Percentiles rank a stretch among this genome's conserved stretches.
These are phyloP conservation scores for Draba incana DNA, from an alignment of 345 rosid species.

Conservation along the genomic window DNA sequence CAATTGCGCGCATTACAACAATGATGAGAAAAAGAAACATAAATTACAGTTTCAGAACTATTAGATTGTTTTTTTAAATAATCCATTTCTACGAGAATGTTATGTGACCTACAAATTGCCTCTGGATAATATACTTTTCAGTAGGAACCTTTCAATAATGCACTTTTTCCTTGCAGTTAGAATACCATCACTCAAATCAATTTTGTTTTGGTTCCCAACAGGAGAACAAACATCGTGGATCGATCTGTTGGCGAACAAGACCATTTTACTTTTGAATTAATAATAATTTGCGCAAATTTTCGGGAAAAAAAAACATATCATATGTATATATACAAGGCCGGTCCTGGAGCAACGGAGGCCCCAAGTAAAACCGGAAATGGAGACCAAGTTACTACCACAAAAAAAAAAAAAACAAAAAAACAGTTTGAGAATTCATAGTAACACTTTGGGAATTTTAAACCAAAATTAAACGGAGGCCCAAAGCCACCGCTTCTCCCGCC, in stretches of 20 bases:
- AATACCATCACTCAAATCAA: conserved; percentile 21
- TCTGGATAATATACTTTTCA: conserved; percentile 14
- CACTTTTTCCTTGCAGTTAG: background rate
- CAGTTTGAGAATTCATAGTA: too few species aligned
- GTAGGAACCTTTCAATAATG: background rate
- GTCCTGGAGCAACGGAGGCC: too few species aligned
- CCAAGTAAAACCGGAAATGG: too few species aligned
- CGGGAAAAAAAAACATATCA: too few species aligned
- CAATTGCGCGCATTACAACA: conserved; percentile 6
- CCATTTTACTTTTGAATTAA: background rate
- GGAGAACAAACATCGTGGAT: background rate
- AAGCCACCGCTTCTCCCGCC: too few species aligned
- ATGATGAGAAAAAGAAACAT: background rate
- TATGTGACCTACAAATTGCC: conserved; percentile 24
- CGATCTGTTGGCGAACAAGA: background rate
- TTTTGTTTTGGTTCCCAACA: background rate
- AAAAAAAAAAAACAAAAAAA: too few species aligned
- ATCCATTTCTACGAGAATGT: background rate
- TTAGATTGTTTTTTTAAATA: too few species aligned
- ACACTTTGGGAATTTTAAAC: too few species aligned
- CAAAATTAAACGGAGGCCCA: too few species aligned
- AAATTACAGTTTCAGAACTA: background rate
- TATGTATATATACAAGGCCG: too few species aligned
- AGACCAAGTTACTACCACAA: too few species aligned
- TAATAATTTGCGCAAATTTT: too few species aligned